Evolutionary conservation across 495 filamentous ascomycete species (phyloP), one percentile per base, ranked within the genome.

Genomic region (Geoglossum glabrum): DNA sequence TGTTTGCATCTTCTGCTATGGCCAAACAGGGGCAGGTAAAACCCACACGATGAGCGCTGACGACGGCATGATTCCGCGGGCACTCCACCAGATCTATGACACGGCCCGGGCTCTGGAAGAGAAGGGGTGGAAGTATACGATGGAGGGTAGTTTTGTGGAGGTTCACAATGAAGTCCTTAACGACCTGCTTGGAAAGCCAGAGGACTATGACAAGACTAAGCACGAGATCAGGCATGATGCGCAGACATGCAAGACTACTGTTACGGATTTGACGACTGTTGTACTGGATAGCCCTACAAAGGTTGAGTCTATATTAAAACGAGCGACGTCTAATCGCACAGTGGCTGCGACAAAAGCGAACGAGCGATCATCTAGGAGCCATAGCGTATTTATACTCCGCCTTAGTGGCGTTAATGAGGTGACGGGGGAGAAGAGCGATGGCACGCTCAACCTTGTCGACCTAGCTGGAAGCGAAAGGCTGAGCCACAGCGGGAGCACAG

Each of bases 1-100:
- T 65, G 92, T 99, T 34, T 96, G 90, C 69, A 97, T 99, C 61
- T 95, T 99, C 72, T 96, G 89, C 67, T 99, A 99, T 67, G 92
- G 92, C 36, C 92, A 99, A 67, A 98, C 92, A 3, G 92, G 92
- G 3, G 90, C 89, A 34, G 92, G 92, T 47, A 98, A 98, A 73
- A 98, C 92, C 0, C 84, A 82, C 64, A 97, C 93, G 23, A 99
- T 99, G 92, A 90, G 86, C 38, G 86, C 90, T 0, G 63, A 71
- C 3, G 88, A 97, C 64, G 92, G 92, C 60, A 96, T 99, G 83
- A 99, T 99, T 58, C 93, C 92, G 3, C 80, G 84, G 1, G 88
- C 92, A 0, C 87, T 93, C 1, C 80, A 86, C 60, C 87, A 95
- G 70, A 95, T 99, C 59, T 95, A 95, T 66, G 79, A 86, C 49